phyloP scores from a whole-genome alignment of 139 green algal genomes.

The Trebouxia sp. region DNA sequence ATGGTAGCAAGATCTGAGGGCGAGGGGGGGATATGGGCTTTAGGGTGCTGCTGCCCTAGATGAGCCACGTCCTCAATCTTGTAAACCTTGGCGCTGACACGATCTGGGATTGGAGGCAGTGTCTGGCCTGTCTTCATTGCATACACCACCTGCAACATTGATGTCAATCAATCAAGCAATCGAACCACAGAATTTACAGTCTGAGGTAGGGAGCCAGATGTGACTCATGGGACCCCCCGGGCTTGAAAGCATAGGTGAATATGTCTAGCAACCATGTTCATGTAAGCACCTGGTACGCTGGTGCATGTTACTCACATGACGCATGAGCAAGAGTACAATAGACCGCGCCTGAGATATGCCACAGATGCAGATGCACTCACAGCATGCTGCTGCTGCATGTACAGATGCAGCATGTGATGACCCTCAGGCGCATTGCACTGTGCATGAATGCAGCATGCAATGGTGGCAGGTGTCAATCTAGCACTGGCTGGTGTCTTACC shows the following conservation, averaged over 20 bases:
- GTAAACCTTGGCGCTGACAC: conserved; percentile 45
- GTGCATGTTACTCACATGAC: not conserved
- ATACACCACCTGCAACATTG: conserved; percentile 52
- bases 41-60: conserved; percentile 68
- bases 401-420: not conserved
- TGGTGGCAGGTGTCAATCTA: no score
- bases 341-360: not conserved
- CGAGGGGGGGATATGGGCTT: conserved; percentile 72
- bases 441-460: not conserved
- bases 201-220: no score
- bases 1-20: conserved; percentile 86
- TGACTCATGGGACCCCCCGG: no score
- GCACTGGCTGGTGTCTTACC: conserved; percentile 53
- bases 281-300: not conserved
- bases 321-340: not conserved
- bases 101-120: conserved; percentile 52
- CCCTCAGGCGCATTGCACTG: not conserved
- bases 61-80: conserved; percentile 66
- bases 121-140: conserved; percentile 35
- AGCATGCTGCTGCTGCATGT: not conserved
- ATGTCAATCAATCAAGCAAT: no score
- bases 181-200: no score
- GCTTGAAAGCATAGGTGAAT: not conserved
- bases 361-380: not conserved
- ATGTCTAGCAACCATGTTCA: not conserved